Evolutionary conservation across 495 filamentous ascomycete genomes (phyloP), one percentile per base, ranked within the genome.

Genomic region (Talaromyces ruber): DNA sequence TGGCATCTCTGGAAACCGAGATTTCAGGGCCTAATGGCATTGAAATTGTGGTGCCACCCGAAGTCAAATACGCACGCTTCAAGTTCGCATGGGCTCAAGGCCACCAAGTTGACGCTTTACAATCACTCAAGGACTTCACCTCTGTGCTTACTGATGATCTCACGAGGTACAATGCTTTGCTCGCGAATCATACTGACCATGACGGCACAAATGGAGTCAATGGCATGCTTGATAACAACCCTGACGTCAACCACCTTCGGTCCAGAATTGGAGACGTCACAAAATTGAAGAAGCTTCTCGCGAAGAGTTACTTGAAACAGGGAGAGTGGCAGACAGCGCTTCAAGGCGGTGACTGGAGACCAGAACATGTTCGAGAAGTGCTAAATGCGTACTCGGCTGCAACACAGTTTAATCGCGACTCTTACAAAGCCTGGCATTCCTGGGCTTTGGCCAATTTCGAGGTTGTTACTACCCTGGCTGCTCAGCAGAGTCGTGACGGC

Each of bases 381-480:
- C 81, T 99, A 22, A 79, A 83, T 37, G 91, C 94, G 7, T 99
- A 97, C 73, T 83, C 86, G 18, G 88, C 91, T 55, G 94, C 94
- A 7, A 98, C 94, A 0, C 85, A 89, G 25, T 96, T 95, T 74
- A 90, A 98, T 65, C 86, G 88, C 52, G 86, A 88, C 60, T 99
- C 93, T 81, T 98, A 99, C 75, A 99, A 98, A 74, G 94, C 94
- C 21, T 99, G 94, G 94, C 94, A 99, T 71, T 86, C 94, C 3
- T 99, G 95, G 94, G 94, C 94, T n/a, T 76, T 98, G 47, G 94
- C 95, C 18, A 99, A 99, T 71, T 99, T 98, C 68, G 93, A 99
- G 72, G 93, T 98, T 45, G 93, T 98, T 26, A 96, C 90, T 60
- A 83, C 88, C 2, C 81, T 93, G 61, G 81, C 83, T 21, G 81